A percentile compares a stretch with the other conserved stretches of the same genome.
These are phyloP conservation scores for Cephaloascus albidus DNA, from an alignment of 805 yeast genomes.

Conservation along the genomic window DNA sequence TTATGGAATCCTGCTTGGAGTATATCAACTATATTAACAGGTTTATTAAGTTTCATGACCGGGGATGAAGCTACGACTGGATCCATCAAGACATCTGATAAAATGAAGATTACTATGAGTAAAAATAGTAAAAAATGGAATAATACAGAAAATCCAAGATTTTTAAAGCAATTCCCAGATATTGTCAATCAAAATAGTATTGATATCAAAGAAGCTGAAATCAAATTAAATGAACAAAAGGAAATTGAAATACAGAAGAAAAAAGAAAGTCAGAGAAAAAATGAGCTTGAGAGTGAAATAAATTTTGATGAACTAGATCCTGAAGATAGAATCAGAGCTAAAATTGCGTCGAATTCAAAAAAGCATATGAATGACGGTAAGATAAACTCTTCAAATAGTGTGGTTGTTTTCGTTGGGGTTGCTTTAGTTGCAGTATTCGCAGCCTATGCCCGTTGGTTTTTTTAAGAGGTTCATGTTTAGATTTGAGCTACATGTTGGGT, in stretches of 20 bases:
- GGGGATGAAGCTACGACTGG: slow-evolving; percentile 83
- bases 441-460: background rate
- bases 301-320: slow-evolving; percentile 44
- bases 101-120: slow-evolving; percentile 49
- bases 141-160: slow-evolving; percentile 43
- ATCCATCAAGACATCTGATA: slow-evolving; percentile 56
- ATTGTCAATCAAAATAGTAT: slow-evolving; percentile 32
- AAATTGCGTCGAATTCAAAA: background rate
- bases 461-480: no score
- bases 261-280: slow-evolving; percentile 11
- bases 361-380: background rate
- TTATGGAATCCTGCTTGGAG: slow-evolving; percentile 97
- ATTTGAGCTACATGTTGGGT: no score
- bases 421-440: background rate
- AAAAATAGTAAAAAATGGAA: slow-evolving; percentile 53
- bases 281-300: slow-evolving; percentile 18
- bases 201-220: slow-evolving; percentile 15
- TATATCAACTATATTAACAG: slow-evolving; percentile 80
- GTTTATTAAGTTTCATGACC: slow-evolving; percentile 87
- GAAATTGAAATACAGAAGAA: slow-evolving; percentile 7
- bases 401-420: background rate
- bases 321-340: slow-evolving; percentile 58
- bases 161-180: slow-evolving; percentile 64
- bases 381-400: background rate
- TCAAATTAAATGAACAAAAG: slow-evolving; percentile 6